phyloP scores from a whole-genome alignment of 345 rosid genomes.

The Hypericum perforatum region DNA sequence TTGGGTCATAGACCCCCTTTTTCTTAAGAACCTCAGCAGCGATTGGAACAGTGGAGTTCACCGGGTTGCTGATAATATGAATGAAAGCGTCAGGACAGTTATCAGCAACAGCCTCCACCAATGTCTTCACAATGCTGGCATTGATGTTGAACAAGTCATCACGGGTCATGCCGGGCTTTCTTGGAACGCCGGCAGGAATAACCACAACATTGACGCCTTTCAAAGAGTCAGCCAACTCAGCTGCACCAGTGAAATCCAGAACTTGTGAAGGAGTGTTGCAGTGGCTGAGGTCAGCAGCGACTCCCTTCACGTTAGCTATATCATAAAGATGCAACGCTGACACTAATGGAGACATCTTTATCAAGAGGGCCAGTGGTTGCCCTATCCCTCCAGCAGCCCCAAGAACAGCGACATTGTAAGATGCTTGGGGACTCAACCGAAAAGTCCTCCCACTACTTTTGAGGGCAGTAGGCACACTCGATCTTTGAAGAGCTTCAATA shows the following conservation, averaged over 20 bases:
- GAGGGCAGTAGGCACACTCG: slow-evolving; percentile 30
- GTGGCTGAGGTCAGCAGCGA: slow-evolving; percentile 91
- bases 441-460: slow-evolving; percentile 23
- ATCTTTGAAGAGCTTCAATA: slow-evolving; percentile 30
- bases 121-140: slow-evolving; percentile 63
- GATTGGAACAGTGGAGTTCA: slow-evolving; percentile 85
- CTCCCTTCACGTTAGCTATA: slow-evolving; percentile 88
- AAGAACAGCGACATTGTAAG: slow-evolving; percentile 60
- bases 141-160: slow-evolving; percentile 94
- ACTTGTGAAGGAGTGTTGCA: slow-evolving; percentile 91
- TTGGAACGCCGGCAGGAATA: slow-evolving; percentile 88
- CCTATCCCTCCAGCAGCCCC: slow-evolving; percentile 96
- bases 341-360: slow-evolving; percentile 92
- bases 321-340: slow-evolving; percentile 76
- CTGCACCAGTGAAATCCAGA: slow-evolving; percentile 67
- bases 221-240: slow-evolving; percentile 60
- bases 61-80: slow-evolving; percentile 89
- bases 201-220: slow-evolving; percentile 76
- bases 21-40: slow-evolving; percentile 82
- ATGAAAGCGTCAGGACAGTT: slow-evolving; percentile 84
- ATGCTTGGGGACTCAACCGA: slow-evolving; percentile 53
- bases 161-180: slow-evolving; percentile 96
- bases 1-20: slow-evolving; percentile 83
- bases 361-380: slow-evolving; percentile 70
- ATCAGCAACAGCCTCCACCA: slow-evolving; percentile 84